Evolutionary conservation across 495 filamentous ascomycete species (phyloP), one percentile per base, ranked within the genome.

Genomic region (Xylaria cubensis): DNA sequence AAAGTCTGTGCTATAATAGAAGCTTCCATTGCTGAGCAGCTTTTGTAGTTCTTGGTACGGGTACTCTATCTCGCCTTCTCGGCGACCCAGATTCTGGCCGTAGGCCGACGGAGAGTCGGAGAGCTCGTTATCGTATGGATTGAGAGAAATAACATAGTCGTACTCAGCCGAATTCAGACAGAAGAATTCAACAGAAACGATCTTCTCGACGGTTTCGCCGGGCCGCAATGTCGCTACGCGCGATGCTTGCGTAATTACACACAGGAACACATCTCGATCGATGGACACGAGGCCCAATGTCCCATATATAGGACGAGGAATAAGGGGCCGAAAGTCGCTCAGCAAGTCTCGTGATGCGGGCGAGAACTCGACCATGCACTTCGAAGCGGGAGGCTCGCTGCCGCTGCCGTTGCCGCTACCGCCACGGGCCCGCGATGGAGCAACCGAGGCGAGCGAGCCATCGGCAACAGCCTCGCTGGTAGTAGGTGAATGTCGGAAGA

Each of bases 1-100:
- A 78, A 99, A 99, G 82, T 98, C 93, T 39, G 93, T 91, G 76
- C 95, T 98, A 80, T 97, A 99, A 80, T 98, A 98, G 78, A 99
- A 99, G 15, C 92, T 97, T n/a, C 97, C 94, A 81, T 96, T 93
- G 73, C 93, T 90, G 26, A 99, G 85, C 12, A 99, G 87, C 85
- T 97, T 98, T 78, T 95, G 95, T 63, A 99, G 75, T 50, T 95
- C 93, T 66, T 92, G 79, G 77, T 94, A 98, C 29, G 96, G 97
- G 80, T 98, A 94, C 74, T 97, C 94, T 32, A 92, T 78, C 39
- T 89, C 76, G 41, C 87, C 82, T 46, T 97, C 93, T 73, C 86
- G 87, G 65, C 87, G 84, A 39, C 91, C 88, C n/a, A 86, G 80
- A 48, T 84, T 86, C 73, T 87, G 84, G 21, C 86, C 87, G 78